phyloP scores from a whole-genome alignment of 305 asterid species.

The Rubia occidens region DNA sequence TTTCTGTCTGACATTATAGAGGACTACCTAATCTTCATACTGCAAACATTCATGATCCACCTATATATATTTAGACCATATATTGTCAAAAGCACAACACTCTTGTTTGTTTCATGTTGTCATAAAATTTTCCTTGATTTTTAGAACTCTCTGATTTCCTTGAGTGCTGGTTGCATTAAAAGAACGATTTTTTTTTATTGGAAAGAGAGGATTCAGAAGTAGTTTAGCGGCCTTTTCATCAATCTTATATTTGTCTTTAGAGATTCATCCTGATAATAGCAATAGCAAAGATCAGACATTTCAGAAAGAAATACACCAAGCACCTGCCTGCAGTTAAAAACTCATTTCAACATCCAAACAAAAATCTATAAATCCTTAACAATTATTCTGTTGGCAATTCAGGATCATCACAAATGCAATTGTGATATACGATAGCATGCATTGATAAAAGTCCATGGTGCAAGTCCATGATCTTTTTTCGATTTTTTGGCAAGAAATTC shows the following conservation, averaged over 20 bases:
- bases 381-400: neutral
- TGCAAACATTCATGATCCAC: too few relatives aligned
- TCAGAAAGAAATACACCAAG: slow-evolving; percentile 18
- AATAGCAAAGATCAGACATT: slow-evolving; percentile 58
- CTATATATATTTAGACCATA: too few relatives aligned
- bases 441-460: neutral
- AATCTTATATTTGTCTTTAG: too few relatives aligned
- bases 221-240: neutral
- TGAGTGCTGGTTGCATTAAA: neutral
- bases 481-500: neutral
- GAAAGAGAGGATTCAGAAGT: neutral
- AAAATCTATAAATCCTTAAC: neutral
- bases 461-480: neutral
- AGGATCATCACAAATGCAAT: neutral
- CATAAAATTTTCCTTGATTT: neutral
- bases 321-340: neutral
- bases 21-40: too few relatives aligned
- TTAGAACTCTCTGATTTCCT: neutral
- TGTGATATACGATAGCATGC: neutral
- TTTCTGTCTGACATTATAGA: too few relatives aligned
- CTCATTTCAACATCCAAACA: slow-evolving; percentile 1
- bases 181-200: neutral
- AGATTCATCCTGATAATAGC: too few relatives aligned
- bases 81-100: neutral
- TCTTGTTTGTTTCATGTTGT: neutral